These are phyloP conservation scores for Beauveria asiatica DNA, from an alignment of 2,329 filamentous ascomycete species.

Conservation along the genomic window DNA sequence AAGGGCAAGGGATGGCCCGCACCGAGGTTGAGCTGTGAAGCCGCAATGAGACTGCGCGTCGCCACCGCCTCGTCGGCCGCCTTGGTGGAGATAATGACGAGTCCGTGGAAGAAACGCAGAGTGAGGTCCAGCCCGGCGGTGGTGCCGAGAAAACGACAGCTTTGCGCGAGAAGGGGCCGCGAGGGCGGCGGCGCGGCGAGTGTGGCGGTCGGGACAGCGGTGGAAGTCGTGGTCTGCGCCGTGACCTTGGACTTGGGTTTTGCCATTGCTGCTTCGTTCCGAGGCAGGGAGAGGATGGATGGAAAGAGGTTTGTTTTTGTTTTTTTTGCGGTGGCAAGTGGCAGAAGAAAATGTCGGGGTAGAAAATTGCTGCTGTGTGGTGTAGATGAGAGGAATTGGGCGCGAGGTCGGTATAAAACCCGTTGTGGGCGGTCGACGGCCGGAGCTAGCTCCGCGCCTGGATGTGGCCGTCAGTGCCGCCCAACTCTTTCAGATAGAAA, in stretches of 20 bases:
- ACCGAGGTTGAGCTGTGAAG: slow-evolving; percentile 8
- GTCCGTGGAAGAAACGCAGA: slow-evolving; percentile 2
- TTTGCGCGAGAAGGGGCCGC: background rate
- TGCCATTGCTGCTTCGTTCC: background rate
- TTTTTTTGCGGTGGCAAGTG: no score
- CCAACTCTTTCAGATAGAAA: no score
- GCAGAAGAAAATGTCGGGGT: no score
- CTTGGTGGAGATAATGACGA: slow-evolving; percentile 2
- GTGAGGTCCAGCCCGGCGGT: slow-evolving; percentile 9
- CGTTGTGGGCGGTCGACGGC: no score
- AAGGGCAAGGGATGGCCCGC: background rate
- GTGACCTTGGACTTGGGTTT: background rate
- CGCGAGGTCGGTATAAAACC: no score
- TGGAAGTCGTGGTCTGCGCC: background rate
- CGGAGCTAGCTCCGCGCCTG: no score
- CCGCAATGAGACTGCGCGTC: background rate
- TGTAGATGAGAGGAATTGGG: no score
- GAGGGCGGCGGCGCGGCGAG: background rate
- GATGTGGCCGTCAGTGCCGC: no score
- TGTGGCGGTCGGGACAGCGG: background rate
- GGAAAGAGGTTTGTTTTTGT: no score
- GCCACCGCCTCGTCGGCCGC: background rate
- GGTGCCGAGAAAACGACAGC: slow-evolving; percentile 6
- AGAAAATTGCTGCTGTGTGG: no score
- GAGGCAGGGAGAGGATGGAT: no score